Conservation (phyloP, 495 filamentous ascomycete species). For the Collariella sp. region DNA sequence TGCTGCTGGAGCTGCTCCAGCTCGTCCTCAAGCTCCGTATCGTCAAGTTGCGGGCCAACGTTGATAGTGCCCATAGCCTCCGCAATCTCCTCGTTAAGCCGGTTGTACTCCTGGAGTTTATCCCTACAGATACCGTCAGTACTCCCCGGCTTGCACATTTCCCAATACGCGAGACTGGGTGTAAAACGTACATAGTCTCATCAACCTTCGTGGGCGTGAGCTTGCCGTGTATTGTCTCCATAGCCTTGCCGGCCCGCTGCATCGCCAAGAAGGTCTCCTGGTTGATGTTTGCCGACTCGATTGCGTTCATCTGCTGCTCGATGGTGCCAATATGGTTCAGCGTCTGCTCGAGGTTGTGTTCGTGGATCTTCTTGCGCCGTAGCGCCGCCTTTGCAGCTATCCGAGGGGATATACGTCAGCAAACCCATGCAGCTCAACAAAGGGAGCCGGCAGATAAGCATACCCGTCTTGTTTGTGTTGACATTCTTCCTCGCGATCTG, state of each 20-base stretch:
- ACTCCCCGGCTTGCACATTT: background rate
- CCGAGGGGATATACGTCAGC: slow-evolving; percentile 14
- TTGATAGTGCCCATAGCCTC: slow-evolving; percentile 66
- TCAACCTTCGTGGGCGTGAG: slow-evolving; percentile 92
- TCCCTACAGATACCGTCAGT: slow-evolving; percentile 54
- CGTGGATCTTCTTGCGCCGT: slow-evolving; percentile 86
- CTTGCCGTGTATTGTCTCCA: slow-evolving; percentile 84
- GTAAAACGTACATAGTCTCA: slow-evolving; percentile 71
- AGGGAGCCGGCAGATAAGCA: slow-evolving; percentile 21
- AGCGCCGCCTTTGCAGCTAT: slow-evolving; percentile 86
- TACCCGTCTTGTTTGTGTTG: slow-evolving; percentile 83
- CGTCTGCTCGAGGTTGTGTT: slow-evolving; percentile 85
- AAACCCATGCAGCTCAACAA: background rate
- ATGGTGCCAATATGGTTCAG: slow-evolving; percentile 80
- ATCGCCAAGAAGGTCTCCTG: slow-evolving; percentile 90
- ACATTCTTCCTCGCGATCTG: slow-evolving; percentile 83
- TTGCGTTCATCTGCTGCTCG: slow-evolving; percentile 91
- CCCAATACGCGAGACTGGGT: background rate
- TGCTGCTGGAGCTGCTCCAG: slow-evolving; percentile 74
- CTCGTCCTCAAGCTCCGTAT: slow-evolving; percentile 73
- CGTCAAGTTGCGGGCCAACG: slow-evolving; percentile 68
- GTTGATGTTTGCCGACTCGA: slow-evolving; percentile 98
- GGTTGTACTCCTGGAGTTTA: slow-evolving; percentile 83
- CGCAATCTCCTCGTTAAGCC: slow-evolving; percentile 85
- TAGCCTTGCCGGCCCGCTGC: slow-evolving; percentile 78